Evolutionary conservation across 345 rosid species (phyloP), one percentile per base, ranked within the genome.

Genomic region (Syzygium oleosum): DNA sequence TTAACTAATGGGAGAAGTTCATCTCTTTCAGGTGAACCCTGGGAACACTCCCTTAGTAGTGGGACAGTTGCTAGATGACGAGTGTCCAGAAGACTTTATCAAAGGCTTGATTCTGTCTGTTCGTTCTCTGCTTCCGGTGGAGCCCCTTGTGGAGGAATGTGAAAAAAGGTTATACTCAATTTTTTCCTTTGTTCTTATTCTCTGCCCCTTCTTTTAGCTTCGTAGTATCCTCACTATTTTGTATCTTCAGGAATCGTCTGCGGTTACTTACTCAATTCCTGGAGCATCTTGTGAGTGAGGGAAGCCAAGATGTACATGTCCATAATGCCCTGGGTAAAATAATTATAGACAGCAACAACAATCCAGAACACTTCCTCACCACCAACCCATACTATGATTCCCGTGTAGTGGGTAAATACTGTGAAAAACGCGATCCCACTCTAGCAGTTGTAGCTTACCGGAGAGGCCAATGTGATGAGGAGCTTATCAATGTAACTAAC

Each of bases 261-360:
- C 99, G 99, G 87, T 94, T 98, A 90, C 99, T 98, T 88, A 97
- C 99, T 87, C 99, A 98, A 89, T 98, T 98, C 92, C 91, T 98
- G 94, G 99, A 98, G 95, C 99, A 98, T 94, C 95, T 98, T 88
- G 99, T 98, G 79, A 98, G 98, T 87, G 99, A 98, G 93, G 99
- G 99, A 92, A 98, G 99, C 93, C 98, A 96, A 91, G 99, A 98
- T 91, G 98, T 95, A 53, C 99, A 98, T 89, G 99, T 98, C 87
- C 99, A 98, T 91, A 97, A 98, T 93, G 99, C 99, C 86, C 92
- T 98, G 90, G 99, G 99, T 92, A 98, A 98, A 96, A 98, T 98
- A 58, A 98, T 98, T 87, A 97, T 98, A 80, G 99, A 98, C 87
- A 98, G 99, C 94, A 96, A 96, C 90, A 96, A 98, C 94, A 98